A percentile compares a stretch with the other conserved stretches of the same genome.
Conservation (phyloP, 371 early-diverging fungal genomes). For the Mortierella sp. region DNA sequence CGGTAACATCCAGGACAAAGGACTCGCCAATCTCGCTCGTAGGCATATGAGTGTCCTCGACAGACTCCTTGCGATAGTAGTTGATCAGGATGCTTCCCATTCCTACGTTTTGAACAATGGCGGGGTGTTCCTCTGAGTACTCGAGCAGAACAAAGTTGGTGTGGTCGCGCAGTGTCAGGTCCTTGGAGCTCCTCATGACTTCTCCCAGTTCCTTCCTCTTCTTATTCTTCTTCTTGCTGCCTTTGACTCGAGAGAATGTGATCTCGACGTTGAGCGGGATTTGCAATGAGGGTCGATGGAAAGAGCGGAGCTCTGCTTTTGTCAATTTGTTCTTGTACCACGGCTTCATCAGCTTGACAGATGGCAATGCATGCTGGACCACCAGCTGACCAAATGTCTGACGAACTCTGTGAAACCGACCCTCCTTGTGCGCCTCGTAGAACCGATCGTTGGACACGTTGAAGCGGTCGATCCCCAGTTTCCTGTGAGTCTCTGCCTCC, state of each 20-base stretch:
- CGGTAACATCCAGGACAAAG: slow-evolving; percentile 93
- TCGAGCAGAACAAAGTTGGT: slow-evolving; percentile 93
- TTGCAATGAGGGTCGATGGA: slow-evolving; percentile 93
- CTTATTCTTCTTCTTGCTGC: slow-evolving; percentile 83
- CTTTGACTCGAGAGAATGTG: slow-evolving; percentile 80
- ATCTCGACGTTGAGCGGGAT: slow-evolving; percentile 71
- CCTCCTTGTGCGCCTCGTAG: slow-evolving; percentile 86
- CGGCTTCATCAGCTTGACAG: slow-evolving; percentile 89
- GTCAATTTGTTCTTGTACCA: slow-evolving; percentile 93
- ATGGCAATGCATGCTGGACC: slow-evolving; percentile 96
- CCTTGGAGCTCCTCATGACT: slow-evolving; percentile 87
- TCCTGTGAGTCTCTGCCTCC: slow-evolving; percentile 66
- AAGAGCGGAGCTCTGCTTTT: slow-evolving; percentile 91
- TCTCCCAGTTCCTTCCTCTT: slow-evolving; percentile 82
- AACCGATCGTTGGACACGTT: slow-evolving; percentile 97
- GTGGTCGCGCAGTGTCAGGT: slow-evolving; percentile 93
- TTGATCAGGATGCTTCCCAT: slow-evolving; percentile 98
- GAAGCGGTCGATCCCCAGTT: slow-evolving; percentile 83
- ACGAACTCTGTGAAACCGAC: slow-evolving; percentile 83
- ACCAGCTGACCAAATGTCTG: slow-evolving; percentile 93
- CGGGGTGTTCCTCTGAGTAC: slow-evolving; percentile 99
- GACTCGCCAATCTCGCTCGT: slow-evolving; percentile 88
- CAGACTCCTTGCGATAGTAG: slow-evolving; percentile 96
- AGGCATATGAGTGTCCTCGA: slow-evolving; percentile 85
- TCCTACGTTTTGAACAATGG: slow-evolving; percentile 94